Evolutionary conservation across 345 rosid genomes (phyloP), one percentile per base, ranked within the genome.

Genomic region (Garcia nutans): DNA sequence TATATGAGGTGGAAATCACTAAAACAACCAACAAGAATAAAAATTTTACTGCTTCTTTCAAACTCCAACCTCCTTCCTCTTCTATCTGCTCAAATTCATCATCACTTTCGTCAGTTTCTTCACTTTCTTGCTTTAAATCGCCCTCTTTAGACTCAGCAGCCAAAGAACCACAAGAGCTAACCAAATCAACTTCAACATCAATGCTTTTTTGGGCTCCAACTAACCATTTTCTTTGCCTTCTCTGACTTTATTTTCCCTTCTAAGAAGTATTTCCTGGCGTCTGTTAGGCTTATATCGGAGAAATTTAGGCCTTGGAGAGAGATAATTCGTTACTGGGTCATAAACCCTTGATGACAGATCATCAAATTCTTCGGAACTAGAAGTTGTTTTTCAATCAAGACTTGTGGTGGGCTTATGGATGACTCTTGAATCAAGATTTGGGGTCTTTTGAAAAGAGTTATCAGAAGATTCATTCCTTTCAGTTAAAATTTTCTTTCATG

Each of bases 301-400:
- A 71, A 86, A 88, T 68, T 47, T 66, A 78, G 89, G 87, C 85
- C 91, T 80, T 6, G 85, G 88, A 8, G 79, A 77, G 23, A 76
- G 85, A 66, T 65, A 74, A 79, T 71, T 80, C 3, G 41, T 76
- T 47, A 47, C 68, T 47, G 84, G 86, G 47, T 83, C 86, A 64
- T 78, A 81, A 79, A 81, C 73, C 26, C 45, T 49, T 50, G 73
- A 60, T 15, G 83, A 66, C 73, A 9, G 41, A 23, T 56, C 45
- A 41, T 28, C 65, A 42, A 65, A 59, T 37, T 37, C 41, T 28
- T 49, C 74, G 15, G 44, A 9, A 9, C 52, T 50, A 12, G 62
- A 76, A 69, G 8, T 31, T 54, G 24, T 57, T 17, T n/a, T 72
- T 8, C 8, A 26, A 47, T 65, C 65, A 31, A 66, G 20, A 71